Percentiles rank a stretch among this genome's conserved stretches.
phyloP scores from a whole-genome alignment of 495 filamentous ascomycete species.

The Aspergillus haitiensis region DNA sequence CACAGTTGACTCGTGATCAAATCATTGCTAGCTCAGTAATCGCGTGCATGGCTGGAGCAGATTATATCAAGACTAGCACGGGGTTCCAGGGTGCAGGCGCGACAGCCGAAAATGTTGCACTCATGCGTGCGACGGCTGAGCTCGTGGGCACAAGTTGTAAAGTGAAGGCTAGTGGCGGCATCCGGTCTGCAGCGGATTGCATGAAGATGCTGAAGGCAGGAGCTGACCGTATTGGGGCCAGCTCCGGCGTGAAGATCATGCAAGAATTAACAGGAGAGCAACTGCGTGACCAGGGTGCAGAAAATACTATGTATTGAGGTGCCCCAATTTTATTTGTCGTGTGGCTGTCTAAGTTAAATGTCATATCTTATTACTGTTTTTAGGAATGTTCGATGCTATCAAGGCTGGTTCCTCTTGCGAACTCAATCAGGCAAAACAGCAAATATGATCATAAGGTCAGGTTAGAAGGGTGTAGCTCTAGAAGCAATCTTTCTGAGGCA shows the following conservation, averaged over 20 bases:
- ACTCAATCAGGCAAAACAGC: too few relatives aligned
- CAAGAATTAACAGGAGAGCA: constrained; percentile 43
- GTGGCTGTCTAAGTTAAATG: neutral
- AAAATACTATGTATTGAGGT: constrained; percentile 21
- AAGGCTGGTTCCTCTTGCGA: neutral
- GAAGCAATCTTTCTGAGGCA: too few relatives aligned
- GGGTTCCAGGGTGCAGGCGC: constrained; percentile 65
- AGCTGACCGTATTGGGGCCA: constrained; percentile 64
- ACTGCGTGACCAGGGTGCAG: constrained; percentile 4
- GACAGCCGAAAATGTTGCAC: constrained; percentile 51
- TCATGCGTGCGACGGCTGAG: constrained; percentile 54
- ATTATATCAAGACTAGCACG: constrained; percentile 71
- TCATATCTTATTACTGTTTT: too few relatives aligned
- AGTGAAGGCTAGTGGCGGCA: constrained; percentile 68
- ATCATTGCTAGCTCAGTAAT: constrained; percentile 62
- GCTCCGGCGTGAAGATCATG: constrained; percentile 58
- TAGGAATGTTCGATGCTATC: too few relatives aligned
- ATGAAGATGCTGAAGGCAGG: constrained; percentile 62
- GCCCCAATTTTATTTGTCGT: neutral
- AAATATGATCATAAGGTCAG: too few relatives aligned
- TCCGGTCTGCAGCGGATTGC: constrained; percentile 54
- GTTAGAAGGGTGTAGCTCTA: too few relatives aligned
- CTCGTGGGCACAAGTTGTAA: constrained; percentile 45
- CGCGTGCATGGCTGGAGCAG: constrained; percentile 57
- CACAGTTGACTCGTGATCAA: constrained; percentile 53